Evolutionary conservation across 2,329 filamentous ascomycete species (phyloP).

Genomic region (Paradendryphiella salina): DNA sequence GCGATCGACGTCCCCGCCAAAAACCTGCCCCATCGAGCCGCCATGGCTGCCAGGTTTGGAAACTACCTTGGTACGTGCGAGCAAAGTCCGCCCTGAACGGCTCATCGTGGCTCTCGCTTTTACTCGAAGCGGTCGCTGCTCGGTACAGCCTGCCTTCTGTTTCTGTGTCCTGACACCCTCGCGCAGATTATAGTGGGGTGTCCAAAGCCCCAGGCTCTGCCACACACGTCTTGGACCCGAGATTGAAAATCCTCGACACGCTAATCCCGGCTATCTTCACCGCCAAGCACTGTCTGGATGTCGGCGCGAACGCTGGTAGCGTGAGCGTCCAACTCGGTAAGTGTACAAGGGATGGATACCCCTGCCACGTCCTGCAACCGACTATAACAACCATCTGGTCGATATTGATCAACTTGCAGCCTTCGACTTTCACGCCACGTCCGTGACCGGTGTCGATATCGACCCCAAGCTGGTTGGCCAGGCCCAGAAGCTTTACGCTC

Average conservation of each 20-base stretch:
- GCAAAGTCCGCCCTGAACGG: slow-evolving; percentile 10
- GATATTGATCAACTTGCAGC: slow-evolving; percentile 42
- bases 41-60: slow-evolving; percentile 40
- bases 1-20: slow-evolving; percentile 29
- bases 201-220: slow-evolving; percentile 43
- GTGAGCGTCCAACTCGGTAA: slow-evolving; percentile 47
- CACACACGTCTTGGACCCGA: slow-evolving; percentile 45
- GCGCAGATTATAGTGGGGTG: slow-evolving; percentile 45
- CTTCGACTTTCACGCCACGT: slow-evolving; percentile 44
- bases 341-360: slow-evolving; percentile 29
- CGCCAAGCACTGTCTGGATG: slow-evolving; percentile 44
- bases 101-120: slow-evolving; percentile 11
- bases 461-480: slow-evolving; percentile 44
- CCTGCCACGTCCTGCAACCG: slow-evolving; percentile 31
- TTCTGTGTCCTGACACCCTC: slow-evolving; percentile 19
- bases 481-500: slow-evolving; percentile 43
- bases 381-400: slow-evolving; percentile 32
- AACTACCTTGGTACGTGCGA: slow-evolving; percentile 37
- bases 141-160: slow-evolving; percentile 23
- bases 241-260: slow-evolving; percentile 39
- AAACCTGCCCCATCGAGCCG: slow-evolving; percentile 13
- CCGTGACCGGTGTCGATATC: slow-evolving; percentile 48
- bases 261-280: slow-evolving; percentile 42
- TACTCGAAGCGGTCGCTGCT: slow-evolving; percentile 18
- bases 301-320: slow-evolving; percentile 48